phyloP scores from a whole-genome alignment of 495 filamentous ascomycete genomes.

The Talaromyces borbonicus region DNA sequence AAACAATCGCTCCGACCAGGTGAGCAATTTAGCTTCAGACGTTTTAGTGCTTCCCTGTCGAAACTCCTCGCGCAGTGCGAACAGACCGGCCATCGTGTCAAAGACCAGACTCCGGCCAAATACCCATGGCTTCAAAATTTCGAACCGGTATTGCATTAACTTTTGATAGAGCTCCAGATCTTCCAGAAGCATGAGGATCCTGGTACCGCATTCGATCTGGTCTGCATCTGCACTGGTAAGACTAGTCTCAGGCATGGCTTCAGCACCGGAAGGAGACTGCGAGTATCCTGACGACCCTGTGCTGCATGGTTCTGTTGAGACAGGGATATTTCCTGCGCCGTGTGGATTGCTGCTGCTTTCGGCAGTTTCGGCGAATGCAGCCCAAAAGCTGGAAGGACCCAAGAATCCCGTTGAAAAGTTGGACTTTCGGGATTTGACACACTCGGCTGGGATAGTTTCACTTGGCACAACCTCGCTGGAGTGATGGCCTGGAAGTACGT shows the following conservation, averaged over 20 bases:
- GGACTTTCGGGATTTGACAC: neutral
- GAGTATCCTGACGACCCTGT: neutral
- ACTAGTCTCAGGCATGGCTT: neutral
- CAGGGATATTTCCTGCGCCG: neutral
- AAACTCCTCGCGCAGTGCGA: neutral
- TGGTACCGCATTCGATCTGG: slow-evolving; percentile 5
- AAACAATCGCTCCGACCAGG: slow-evolving; percentile 3
- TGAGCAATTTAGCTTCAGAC: neutral
- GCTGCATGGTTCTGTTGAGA: neutral
- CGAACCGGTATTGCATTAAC: neutral
- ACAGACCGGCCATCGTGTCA: neutral
- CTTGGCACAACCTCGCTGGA: neutral
- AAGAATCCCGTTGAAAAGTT: neutral
- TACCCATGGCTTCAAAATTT: neutral
- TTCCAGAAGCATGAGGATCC: neutral
- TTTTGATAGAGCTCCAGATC: slow-evolving; percentile 1
- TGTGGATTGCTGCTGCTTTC: neutral
- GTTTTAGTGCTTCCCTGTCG: neutral
- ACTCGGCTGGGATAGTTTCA: neutral
- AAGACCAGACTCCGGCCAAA: slow-evolving; percentile 1
- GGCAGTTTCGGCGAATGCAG: slow-evolving; percentile 2
- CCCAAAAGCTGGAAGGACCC: slow-evolving; percentile 5
- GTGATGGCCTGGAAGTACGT: neutral
- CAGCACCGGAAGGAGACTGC: neutral
- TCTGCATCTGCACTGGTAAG: neutral